Evolutionary conservation across 2,329 filamentous ascomycete species (phyloP), one percentile per base, ranked within the genome.

Genomic region (Diplodia seriata): DNA sequence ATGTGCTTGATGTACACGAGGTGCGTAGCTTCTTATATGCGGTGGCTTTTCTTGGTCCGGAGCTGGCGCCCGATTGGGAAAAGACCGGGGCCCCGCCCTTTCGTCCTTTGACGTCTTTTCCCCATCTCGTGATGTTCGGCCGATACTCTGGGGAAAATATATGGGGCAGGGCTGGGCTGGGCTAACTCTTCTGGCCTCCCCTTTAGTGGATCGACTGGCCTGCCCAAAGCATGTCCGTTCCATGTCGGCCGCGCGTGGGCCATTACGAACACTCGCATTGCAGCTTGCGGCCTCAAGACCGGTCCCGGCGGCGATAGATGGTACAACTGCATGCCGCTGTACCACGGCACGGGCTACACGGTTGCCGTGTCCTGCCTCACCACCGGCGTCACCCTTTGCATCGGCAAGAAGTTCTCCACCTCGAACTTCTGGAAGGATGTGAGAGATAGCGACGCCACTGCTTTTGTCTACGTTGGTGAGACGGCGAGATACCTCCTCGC

Each of bases 281-380:
- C 31, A 6, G 76, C 79, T 1, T 72, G 73, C 12, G 72, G 79
- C 1, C 79, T 82, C 2, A 75, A 78, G 20, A 71, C 74, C 7
- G 73, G 74, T 5, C 66, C 57, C 36, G 57, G 75, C 61, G 81
- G 70, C 61, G 88, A 92, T 75, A 81, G 89, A 33, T 92, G 89
- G 85, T 93, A 93, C 74, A 85, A 89, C 74, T 91, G 90, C 77
- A 93, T 93, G 90, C 91, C 87, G 0, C 80, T 92, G 38, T 93
- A 93, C 74, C 91, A 94, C 76, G 90, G 90, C 18, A 93, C 91
- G 0, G 91, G 90, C 5, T 86, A 85, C 23, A 87, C 90, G 31
- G 83, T 81, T 3, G 82, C 85, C 29, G 78, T 92, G 68, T 79
- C 77, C 3, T 85, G 87, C 2, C 70, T 85, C 7, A 51, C 38